Evolutionary conservation across 2,329 filamentous ascomycete genomes (phyloP).

Genomic region (Hypoxylon rubiginosum): DNA sequence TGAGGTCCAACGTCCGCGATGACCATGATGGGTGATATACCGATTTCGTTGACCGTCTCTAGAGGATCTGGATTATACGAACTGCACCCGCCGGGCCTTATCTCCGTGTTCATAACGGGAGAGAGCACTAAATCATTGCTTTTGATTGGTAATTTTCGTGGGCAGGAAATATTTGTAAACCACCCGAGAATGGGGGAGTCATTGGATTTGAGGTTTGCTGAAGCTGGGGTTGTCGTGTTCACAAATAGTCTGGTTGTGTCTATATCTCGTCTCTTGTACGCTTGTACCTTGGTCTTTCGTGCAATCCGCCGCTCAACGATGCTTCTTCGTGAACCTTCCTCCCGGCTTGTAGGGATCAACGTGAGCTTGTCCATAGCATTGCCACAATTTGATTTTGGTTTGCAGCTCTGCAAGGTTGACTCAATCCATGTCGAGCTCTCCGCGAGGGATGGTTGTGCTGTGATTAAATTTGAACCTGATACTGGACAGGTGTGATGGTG

Average conservation of each 20-base stretch:
- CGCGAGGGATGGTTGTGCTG: neutral
- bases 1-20: conserved; percentile 41
- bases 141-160: conserved; percentile 14
- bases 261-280: conserved; percentile 45
- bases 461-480: neutral
- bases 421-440: neutral
- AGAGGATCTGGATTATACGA: conserved; percentile 3
- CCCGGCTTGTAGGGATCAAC: conserved; percentile 10
- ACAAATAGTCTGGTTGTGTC: conserved; percentile 32
- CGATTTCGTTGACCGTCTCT: conserved; percentile 29
- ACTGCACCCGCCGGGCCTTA: conserved; percentile 21
- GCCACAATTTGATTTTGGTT: conserved; percentile 20
- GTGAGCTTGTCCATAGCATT: conserved; percentile 21
- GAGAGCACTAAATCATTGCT: conserved; percentile 32
- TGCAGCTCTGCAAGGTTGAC: conserved; percentile 22
- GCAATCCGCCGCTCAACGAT: conserved; percentile 44
- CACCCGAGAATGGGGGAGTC: conserved; percentile 48
- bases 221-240: conserved; percentile 13
- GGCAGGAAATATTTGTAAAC: conserved; percentile 32
- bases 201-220: conserved; percentile 18
- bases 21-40: conserved; percentile 49
- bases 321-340: conserved; percentile 23
- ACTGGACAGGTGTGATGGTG: neutral
- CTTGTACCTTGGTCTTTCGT: conserved; percentile 43
- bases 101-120: conserved; percentile 35